These are phyloP conservation scores for Melaleuca alternifolia DNA, from an alignment of 345 rosid genomes.

Conservation along the genomic window DNA sequence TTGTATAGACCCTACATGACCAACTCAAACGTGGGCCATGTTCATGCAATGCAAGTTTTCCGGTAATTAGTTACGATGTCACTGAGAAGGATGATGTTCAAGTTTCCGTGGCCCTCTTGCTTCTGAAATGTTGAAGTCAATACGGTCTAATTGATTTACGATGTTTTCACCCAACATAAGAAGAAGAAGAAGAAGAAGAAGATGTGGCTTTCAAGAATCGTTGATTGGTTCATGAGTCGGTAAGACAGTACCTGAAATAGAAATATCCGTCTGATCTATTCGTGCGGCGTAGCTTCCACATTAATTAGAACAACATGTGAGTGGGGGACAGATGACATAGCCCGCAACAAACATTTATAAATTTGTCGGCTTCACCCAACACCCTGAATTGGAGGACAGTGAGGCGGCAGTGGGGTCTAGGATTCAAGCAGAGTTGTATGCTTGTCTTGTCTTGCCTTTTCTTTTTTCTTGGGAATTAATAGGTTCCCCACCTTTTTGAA, in stretches of 20 bases:
- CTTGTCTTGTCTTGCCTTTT: not conserved
- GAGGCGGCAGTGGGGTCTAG: not conserved
- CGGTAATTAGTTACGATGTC: not conserved
- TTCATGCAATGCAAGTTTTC: not conserved
- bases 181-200: not conserved
- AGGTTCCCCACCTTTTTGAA: not conserved
- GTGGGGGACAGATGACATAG: not conserved
- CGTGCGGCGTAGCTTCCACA: not conserved
- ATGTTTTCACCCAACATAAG: not conserved
- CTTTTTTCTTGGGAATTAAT: not conserved
- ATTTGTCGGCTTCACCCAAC: not conserved
- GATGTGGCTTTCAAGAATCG: not conserved
- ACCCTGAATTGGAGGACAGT: not conserved
- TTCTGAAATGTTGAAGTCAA: no score
- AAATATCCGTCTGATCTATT: not conserved
- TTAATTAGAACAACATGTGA: not conserved
- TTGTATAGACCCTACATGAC: not conserved
- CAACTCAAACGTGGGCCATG: not conserved
- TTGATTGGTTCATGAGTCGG: not conserved
- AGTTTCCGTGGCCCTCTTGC: not conserved
- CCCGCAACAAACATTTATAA: not conserved
- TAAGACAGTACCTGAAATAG: not conserved
- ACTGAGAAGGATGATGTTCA: not conserved
- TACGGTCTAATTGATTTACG: not conserved
- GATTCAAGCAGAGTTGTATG: not conserved